Base-by-base conservation (phyloP, 495 filamentous ascomycete species). In the Neurospora sp. region DNA sequence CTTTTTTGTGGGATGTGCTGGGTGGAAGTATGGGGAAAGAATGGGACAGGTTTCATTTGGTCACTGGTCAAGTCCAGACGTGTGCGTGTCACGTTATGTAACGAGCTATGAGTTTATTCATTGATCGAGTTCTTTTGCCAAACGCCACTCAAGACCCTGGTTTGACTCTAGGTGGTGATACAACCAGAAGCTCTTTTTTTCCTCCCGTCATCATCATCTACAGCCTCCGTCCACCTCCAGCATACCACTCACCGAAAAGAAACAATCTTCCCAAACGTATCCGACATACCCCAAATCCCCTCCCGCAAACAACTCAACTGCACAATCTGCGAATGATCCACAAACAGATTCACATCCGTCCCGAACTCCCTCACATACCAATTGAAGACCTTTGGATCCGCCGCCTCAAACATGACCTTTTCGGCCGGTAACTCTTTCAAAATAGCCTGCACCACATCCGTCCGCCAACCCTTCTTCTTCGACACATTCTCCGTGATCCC, bases 351-450 rank as follows among this genome's bases (percentile, higher is more conserved):
- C 37, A 89, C 87, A 74, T 89, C 87, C 39, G 89, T 83, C 8
- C 88, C 87, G 78, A 90, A 89, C 78, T 89, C 86, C 38, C 86
- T 24, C 38, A 74, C 76, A 77, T 86, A 90, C 88, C 88, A 89
- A 48, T 88, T 88, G 71, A 86, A 89, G 5, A 89, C 87, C 59
- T 69, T 80, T 2, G 87, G 86, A 70, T 89, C 88, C 2, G 88
- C 88, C 34, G 88, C 88, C 77, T 90, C 88, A 78, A 89, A 89
- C 88, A 90, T 90, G 69, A 90, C 86, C 0, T 82, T 83, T 74
- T 89, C 87, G 13, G 81, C 71, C 1, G 86, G 87, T 28, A 90
- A 73, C 71, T 86, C 86, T 69, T 85, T 84, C 79, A 89, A 81
- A 69, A 89, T 87, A 36, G 76, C 79, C n/a, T 84, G 84, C 5